Evolutionary conservation across 1,284 basidiomycete species (phyloP).

Genomic region (Somion occarium): DNA sequence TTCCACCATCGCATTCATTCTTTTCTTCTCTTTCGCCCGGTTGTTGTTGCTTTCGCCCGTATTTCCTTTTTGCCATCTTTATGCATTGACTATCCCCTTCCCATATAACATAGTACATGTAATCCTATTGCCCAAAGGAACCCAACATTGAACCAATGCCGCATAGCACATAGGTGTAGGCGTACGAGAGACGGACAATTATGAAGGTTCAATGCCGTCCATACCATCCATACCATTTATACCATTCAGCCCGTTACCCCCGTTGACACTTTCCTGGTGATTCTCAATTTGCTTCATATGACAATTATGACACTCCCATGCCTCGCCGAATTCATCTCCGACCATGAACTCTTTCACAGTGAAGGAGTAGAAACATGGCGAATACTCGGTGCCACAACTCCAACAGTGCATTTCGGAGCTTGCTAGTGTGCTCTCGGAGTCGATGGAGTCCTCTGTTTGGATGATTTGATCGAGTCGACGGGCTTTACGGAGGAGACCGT

Average conservation of each 20-base stretch:
- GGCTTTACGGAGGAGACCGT: constrained; percentile 83
- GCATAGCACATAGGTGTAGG: too few relatives aligned
- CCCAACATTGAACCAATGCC: neutral
- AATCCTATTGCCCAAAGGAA: constrained; percentile 22
- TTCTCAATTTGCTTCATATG: neutral
- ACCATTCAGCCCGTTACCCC: neutral
- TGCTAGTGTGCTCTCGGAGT: constrained; percentile 11
- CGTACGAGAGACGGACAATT: too few relatives aligned
- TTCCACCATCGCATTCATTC: constrained; percentile 17
- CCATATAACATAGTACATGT: constrained; percentile 32
- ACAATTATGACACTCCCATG: constrained; percentile 1
- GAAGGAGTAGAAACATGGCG: constrained; percentile 35
- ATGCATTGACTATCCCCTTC: constrained; percentile 24
- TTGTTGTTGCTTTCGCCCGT: constrained; percentile 6
- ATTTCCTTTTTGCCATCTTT: constrained; percentile 10
- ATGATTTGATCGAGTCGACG: constrained; percentile 72
- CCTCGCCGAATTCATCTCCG: constrained; percentile 1
- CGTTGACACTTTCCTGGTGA: neutral
- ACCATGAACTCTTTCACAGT: constrained; percentile 1
- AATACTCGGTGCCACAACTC: constrained; percentile 34
- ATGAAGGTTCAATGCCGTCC: too few relatives aligned
- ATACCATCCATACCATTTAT: too few relatives aligned
- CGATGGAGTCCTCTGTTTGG: constrained; percentile 16
- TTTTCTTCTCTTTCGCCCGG: neutral
- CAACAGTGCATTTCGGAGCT: constrained; percentile 28